Evolutionary conservation across 2,329 filamentous ascomycete genomes (phyloP).

Genomic region (Apiospora koreana): DNA sequence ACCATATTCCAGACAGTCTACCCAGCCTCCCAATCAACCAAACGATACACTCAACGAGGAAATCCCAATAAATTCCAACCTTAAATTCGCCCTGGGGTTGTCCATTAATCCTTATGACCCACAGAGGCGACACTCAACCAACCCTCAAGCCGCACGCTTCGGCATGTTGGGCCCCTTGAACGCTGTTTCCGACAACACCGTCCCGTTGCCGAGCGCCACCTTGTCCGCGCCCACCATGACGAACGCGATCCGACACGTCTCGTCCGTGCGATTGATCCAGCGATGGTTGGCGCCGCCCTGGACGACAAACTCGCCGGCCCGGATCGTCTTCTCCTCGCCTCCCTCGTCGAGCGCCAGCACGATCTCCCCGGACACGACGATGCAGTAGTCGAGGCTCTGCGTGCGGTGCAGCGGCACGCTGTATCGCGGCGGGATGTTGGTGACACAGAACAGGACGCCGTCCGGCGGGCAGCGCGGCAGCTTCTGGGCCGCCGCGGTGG

Average conservation of each 20-base stretch:
- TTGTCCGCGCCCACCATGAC: constrained; percentile 43
- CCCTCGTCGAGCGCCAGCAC: constrained; percentile 50
- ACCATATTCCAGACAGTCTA: too few relatives aligned
- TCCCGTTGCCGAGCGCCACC: constrained; percentile 38
- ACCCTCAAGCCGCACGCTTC: not conserved
- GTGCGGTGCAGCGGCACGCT: constrained; percentile 52
- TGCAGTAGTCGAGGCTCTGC: constrained; percentile 54
- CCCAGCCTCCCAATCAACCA: too few relatives aligned
- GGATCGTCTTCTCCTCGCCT: constrained; percentile 44
- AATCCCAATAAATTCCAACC: too few relatives aligned
- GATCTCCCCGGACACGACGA: constrained; percentile 54
- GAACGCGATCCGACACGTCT: constrained; percentile 39
- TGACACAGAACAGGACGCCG: constrained; percentile 37
- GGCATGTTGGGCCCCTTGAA: constrained; percentile 15
- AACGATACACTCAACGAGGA: too few relatives aligned
- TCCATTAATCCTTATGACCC: too few relatives aligned
- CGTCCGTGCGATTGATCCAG: constrained; percentile 48
- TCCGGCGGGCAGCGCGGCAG: constrained; percentile 36
- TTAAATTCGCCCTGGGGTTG: too few relatives aligned
- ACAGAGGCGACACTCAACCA: not conserved
- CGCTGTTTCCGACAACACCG: constrained; percentile 36
- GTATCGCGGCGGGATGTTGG: constrained; percentile 31
- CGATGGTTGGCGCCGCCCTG: constrained; percentile 45
- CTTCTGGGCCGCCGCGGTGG: not conserved
- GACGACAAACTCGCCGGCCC: constrained; percentile 40